Conservation (phyloP, 2,329 filamentous ascomycete species). For the Fusarium mundagurra region DNA sequence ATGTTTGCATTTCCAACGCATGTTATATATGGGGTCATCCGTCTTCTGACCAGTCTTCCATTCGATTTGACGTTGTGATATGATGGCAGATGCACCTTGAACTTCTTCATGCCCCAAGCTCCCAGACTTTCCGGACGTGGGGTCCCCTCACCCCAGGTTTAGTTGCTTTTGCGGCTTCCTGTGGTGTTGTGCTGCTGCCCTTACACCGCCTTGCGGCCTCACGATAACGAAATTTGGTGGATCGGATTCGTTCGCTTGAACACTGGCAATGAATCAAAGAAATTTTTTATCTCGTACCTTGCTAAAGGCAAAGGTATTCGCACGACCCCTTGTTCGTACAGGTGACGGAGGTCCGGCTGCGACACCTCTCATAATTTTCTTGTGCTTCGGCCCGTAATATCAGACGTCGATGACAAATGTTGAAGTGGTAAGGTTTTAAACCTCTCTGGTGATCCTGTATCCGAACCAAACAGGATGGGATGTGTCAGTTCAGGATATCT, state of each 20-base stretch:
- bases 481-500: neutral
- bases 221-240: constrained; percentile 23
- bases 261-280: constrained; percentile 11
- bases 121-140: constrained; percentile 25
- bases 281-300: constrained; percentile 45
- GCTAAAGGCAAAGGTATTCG: constrained; percentile 55
- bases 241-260: constrained; percentile 40
- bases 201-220: constrained; percentile 42
- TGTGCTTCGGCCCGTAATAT: constrained; percentile 5
- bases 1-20: constrained; percentile 36
- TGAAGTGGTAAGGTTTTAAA: constrained; percentile 10
- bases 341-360: constrained; percentile 49
- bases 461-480: neutral
- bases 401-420: constrained; percentile 3
- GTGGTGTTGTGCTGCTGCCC: constrained; percentile 3
- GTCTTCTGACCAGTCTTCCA: constrained; percentile 24
- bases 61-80: constrained; percentile 14
- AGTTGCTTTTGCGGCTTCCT: constrained; percentile 1
- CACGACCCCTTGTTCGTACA: constrained; percentile 45
- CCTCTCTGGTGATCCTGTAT: neutral
- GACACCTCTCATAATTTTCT: constrained; percentile 46
- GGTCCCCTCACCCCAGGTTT: constrained; percentile 31
- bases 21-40: constrained; percentile 26
- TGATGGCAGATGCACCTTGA: neutral
- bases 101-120: neutral